Evolutionary conservation across 345 rosid species (phyloP), one percentile per base, ranked within the genome.

Genomic region (Eucalyptus pauciflora): DNA sequence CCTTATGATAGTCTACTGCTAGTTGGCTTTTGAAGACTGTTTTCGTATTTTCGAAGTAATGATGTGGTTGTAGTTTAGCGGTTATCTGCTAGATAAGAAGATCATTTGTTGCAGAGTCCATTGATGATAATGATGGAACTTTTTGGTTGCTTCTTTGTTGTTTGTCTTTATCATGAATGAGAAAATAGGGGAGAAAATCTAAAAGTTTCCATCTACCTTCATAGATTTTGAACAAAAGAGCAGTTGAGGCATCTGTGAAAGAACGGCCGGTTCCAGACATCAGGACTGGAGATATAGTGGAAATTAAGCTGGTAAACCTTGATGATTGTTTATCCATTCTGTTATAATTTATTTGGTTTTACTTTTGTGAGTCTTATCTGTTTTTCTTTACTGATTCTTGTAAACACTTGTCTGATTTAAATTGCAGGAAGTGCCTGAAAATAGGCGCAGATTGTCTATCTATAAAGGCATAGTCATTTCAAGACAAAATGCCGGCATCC

Each of bases 381-480:
- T 24, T 25, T 88, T 10, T n/a, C 87, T 52, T 52, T 3, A 56
- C 76, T 14, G 50, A 18, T 87, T 52, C 50, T 46, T 46, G 31
- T 31, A 18, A n/a, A 13, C 13, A 58, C 88, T 46, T n/a, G 69
- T 79, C 24, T 91, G 83, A 88, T 9, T 86, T 86, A 81, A 83
- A 48, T 90, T 91, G 56, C 94, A 97, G 98, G 96, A 95, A 93
- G 97, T 95, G 86, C 98, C 99, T 67, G 94, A 93, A 93, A 96
- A 93, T 58, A 95, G 93, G 93, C 96, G 98, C 50, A 95, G 97
- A 93, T 87, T 95, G 86, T 94, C 99, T 7, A 91, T 93, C 81
- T 97, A 96, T 94, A 96, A 94, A 93, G 98, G 99, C 41, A 96
- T 97, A 49, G 95, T 96, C 48, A 97, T 96, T 41, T 94, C 96